Evolutionary conservation across 1,284 basidiomycete species (phyloP).

Genomic region (Microbotryum intermedium): DNA sequence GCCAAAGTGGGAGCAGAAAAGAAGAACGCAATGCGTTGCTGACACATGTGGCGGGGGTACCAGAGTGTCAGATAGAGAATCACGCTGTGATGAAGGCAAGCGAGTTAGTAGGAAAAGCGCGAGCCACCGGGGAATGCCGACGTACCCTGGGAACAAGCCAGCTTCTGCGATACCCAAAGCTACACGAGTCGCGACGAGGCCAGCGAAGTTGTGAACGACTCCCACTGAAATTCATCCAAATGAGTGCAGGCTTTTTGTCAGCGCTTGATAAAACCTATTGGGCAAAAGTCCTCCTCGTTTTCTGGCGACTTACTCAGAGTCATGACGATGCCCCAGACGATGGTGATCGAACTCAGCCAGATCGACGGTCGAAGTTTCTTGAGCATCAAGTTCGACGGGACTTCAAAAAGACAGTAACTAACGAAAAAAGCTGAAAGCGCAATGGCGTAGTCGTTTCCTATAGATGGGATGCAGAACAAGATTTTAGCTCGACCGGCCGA

Average conservation of each 20-base stretch:
- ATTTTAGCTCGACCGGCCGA: no score
- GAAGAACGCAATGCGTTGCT: conserved; percentile 3
- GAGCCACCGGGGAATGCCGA: conserved; percentile 4
- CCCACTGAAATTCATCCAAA: conserved; percentile 35
- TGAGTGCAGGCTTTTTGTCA: conserved; percentile 29
- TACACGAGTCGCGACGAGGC: conserved; percentile 43
- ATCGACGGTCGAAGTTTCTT: conserved; percentile 50
- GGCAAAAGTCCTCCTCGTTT: neutral
- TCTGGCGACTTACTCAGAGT: conserved; percentile 51
- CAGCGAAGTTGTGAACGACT: conserved; percentile 21
- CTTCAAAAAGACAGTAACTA: conserved; percentile 12
- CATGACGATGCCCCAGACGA: conserved; percentile 42
- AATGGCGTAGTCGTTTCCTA: conserved; percentile 22
- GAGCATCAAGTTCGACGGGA: conserved; percentile 43
- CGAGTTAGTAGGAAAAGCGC: neutral
- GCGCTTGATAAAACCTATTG: conserved; percentile 51
- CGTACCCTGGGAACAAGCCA: conserved; percentile 38
- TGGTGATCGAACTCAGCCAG: conserved; percentile 49
- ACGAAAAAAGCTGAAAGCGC: conserved; percentile 26
- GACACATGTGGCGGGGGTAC: conserved; percentile 23
- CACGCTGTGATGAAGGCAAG: conserved; percentile 20
- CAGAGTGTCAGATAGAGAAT: conserved; percentile 45
- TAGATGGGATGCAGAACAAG: no score
- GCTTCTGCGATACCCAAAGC: conserved; percentile 57
- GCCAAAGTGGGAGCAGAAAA: neutral